Evolutionary conservation across 2,329 filamentous ascomycete species (phyloP), one percentile per base, ranked within the genome.

Genomic region (Calonectria honghensis): DNA sequence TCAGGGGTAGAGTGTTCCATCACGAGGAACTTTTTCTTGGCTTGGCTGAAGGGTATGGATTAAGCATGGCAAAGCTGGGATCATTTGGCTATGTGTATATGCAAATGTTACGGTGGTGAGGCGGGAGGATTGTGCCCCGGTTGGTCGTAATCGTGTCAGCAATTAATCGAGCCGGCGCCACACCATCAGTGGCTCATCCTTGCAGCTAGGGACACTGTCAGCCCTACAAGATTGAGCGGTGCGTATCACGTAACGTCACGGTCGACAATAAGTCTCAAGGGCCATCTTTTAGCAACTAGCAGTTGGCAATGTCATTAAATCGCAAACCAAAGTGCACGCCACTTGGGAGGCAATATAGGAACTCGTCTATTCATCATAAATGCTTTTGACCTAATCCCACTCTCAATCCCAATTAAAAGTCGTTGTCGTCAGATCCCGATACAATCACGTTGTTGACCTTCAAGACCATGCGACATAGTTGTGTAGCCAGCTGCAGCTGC

Each of bases 391-490:
- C 78, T 80, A 77, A 74, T 72, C 75, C 78, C 76, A 73, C 70
- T 78, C 76, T 75, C 77, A 70, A 70, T 63, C 70, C 66, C 31
- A 84, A 85, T 73, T 94, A 98, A 86, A 94, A 98, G 81, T 98
- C 96, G 79, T 96, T 92, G 77, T 98, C 95, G 79, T 96, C 96
- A 78, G 92, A 92, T 72, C 96, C 96, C 73, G 95, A 92, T 81
- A 98, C 93, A 85, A 98, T 98, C 78, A 98, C 96, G 85, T 98
- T 98, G 90, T 98, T 98, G 84, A 96, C 93, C 92, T 98, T 98
- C 80, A 98, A 90, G 79, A 98, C 96, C 96, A 99, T 98, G 79
- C 97, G 93, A 89, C 97, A 98, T 79, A 99, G 89, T 89, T 99
- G 97, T 68, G 97, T 99, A 39, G 97, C 97, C 78, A 99, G 91